Percentiles rank a stretch among this genome's conserved stretches.
phyloP scores from a whole-genome alignment of 2,329 filamentous ascomycete genomes.

The Epichloe coenophiala region DNA sequence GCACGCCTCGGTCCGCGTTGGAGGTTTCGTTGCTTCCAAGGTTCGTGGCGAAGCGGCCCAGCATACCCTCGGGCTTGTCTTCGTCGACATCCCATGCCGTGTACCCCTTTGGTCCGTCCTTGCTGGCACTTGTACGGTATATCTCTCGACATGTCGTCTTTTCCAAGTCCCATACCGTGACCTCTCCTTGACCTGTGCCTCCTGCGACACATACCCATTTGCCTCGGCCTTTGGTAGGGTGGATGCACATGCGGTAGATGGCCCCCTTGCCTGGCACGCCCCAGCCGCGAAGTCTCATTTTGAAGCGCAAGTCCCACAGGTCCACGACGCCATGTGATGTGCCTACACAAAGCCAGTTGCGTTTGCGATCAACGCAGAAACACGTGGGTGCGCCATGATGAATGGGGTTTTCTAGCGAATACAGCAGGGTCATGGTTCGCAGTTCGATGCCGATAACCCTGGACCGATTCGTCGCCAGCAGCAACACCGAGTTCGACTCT shows the following conservation, averaged over 20 bases:
- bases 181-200: conserved; percentile 73
- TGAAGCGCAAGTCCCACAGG: conserved; percentile 95
- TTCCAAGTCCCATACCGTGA: conserved; percentile 93
- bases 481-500: conserved; percentile 66
- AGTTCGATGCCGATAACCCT: conserved; percentile 76
- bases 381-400: conserved; percentile 86
- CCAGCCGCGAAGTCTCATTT: conserved; percentile 75
- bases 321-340: conserved; percentile 88
- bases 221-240: conserved; percentile 64
- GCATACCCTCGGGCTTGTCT: conserved; percentile 74
- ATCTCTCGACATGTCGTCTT: conserved; percentile 80
- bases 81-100: conserved; percentile 84
- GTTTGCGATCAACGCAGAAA: conserved; percentile 74
- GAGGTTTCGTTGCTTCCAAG: conserved; percentile 47
- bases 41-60: conserved; percentile 68
- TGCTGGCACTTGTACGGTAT: conserved; percentile 55
- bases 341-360: conserved; percentile 82
- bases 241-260: conserved; percentile 67
- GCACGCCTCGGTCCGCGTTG: conserved; percentile 52
- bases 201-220: conserved; percentile 83
- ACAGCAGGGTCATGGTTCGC: conserved; percentile 71
- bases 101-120: conserved; percentile 52
- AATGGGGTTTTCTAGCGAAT: conserved; percentile 70
- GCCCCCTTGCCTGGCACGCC: conserved; percentile 68
- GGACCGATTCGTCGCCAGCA: conserved; percentile 77